Evolutionary conservation across 31 red algal genomes (phyloP), one percentile per base, ranked within the genome.

Genomic region (Porphyra umbilicalis): DNA sequence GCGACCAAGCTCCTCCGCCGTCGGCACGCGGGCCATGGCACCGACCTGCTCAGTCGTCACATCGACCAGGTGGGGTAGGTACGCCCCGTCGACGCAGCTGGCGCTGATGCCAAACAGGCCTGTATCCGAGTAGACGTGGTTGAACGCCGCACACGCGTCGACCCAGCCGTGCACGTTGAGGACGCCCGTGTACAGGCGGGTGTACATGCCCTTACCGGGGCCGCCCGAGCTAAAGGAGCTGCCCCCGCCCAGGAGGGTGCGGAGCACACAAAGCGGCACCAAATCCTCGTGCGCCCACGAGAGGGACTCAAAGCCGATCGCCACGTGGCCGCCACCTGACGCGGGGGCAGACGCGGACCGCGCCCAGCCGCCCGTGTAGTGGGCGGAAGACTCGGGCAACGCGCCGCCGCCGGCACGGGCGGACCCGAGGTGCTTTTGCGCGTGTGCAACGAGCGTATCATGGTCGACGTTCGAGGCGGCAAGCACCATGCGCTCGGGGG

Each of bases 191-290:
- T 96, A 99, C 78, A 99, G 76, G 15, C 93, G 87, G 71, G 97
- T 94, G 80, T 96, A 96, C 97, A 96, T 96, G 39, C 97, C 97
- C 81, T 99, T 99, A 8, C 93, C 97, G 76, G 97, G 97, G 15
- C 97, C 97, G 44, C 97, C 97, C 32, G 97, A 92, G 74, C 91
- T 94, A 81, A 99, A 99, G 1, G 88, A 96, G 15, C 94, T 94
- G 34, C 97, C 97, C 42, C 97, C 97, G 71, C 97, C 97, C 18
- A 99, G 85, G 16, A 99, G 82, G 30, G 93, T 94, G 81, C 94
- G 91, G 36, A 98, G 85, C 9, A 98, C 92, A 75, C 90, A 95
- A 6, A 84, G 84, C 15, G 96, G 87, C 35, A 98, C 89, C 30
- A 98, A 88, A 33, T 95, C 93, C 36, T 95, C 89, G 83, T 98